phyloP scores from a whole-genome alignment of 257 asterid species.

The Lantana camara region DNA sequence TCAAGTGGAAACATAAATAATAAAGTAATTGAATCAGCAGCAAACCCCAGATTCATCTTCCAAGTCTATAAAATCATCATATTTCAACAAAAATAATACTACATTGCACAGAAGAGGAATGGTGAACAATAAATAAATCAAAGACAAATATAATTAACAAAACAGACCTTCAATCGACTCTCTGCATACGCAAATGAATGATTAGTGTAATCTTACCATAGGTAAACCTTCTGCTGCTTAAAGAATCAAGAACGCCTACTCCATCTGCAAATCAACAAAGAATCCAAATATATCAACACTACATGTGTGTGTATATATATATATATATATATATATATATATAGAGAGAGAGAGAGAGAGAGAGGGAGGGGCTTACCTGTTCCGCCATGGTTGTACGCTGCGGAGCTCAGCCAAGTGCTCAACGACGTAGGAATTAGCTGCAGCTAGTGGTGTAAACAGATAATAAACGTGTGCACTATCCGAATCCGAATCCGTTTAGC shows the following conservation, averaged over 20 bases:
- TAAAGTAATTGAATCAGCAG: too few relatives aligned
- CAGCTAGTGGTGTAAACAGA: too few relatives aligned
- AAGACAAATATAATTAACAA: neutral
- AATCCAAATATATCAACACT: neutral
- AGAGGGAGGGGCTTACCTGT: conserved; percentile 23
- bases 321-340: too few relatives aligned
- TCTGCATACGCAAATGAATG: neutral
- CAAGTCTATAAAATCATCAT: neutral
- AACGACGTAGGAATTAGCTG: conserved; percentile 14
- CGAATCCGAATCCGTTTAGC: too few relatives aligned
- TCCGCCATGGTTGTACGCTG: conserved; percentile 29
- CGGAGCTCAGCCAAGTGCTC: conserved; percentile 14
- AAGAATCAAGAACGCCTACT: conserved; percentile 41
- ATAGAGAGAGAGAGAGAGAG: too few relatives aligned
- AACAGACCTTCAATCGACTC: conserved; percentile 39
- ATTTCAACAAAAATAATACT: too few relatives aligned
- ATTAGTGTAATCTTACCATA: conserved; percentile 32
- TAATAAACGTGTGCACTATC: too few relatives aligned
- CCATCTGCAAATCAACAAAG: conserved; percentile 30
- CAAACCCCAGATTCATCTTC: neutral
- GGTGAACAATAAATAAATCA: neutral
- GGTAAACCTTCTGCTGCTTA: conserved; percentile 43
- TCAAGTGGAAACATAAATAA: too few relatives aligned
- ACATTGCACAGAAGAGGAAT: too few relatives aligned
- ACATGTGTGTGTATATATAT: too few relatives aligned